These are phyloP conservation scores for Cryptosporidium canis DNA, from an alignment of 169 alveolate species.

Conservation along the genomic window DNA sequence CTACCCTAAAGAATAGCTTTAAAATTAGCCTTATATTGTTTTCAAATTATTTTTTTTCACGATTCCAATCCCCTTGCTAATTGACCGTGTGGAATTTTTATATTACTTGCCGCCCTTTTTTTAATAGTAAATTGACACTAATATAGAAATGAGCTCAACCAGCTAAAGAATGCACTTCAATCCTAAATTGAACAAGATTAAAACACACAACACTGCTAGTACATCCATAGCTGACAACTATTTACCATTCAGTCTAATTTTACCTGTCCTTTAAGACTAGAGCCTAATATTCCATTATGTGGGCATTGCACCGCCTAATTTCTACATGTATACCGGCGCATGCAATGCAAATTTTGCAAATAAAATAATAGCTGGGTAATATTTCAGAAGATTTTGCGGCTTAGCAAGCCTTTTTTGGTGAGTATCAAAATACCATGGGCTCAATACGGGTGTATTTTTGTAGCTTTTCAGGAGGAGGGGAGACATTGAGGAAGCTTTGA, in stretches of 20 bases:
- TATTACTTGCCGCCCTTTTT: slow-evolving; percentile 6
- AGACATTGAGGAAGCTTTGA: background rate
- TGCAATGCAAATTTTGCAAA: background rate
- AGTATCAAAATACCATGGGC: background rate
- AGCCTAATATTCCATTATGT: too few relatives aligned
- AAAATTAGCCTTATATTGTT: background rate
- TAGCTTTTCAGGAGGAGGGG: background rate
- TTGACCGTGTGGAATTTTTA: slow-evolving; percentile 22
- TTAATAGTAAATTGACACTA: background rate
- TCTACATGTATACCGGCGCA: background rate
- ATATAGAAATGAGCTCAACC: background rate
- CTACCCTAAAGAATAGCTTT: background rate
- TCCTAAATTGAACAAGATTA: background rate
- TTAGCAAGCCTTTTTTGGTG: too few relatives aligned
- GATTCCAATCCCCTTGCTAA: slow-evolving; percentile 12
- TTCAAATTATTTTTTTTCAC: slow-evolving; percentile 27
- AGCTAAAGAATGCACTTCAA: background rate
- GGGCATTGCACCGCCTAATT: background rate
- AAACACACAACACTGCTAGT: too few relatives aligned
- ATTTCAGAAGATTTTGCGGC: too few relatives aligned
- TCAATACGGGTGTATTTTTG: slow-evolving; percentile 11
- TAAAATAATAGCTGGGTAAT: background rate
- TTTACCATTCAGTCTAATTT: too few relatives aligned
- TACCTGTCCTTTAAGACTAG: too few relatives aligned
- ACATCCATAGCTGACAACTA: too few relatives aligned